Evolutionary conservation across 768 basidiomycete species (phyloP).

Genomic region (Tephrocybe sp.): DNA sequence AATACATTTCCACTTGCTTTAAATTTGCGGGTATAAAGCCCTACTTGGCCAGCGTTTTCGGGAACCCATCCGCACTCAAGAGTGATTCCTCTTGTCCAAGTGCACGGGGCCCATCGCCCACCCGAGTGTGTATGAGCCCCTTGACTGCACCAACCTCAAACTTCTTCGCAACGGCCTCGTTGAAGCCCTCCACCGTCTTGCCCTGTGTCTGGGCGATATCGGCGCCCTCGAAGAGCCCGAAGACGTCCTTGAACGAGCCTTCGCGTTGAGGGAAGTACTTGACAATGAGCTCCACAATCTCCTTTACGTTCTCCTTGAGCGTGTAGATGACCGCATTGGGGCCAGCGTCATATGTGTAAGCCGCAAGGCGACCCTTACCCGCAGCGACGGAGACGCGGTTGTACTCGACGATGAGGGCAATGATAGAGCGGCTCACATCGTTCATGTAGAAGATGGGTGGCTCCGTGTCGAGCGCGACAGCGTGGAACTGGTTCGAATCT

Average conservation of each 20-base stretch:
- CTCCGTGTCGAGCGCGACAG: constrained; percentile 93
- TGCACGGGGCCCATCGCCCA: constrained; percentile 88
- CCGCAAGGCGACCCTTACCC: constrained; percentile 69
- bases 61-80: constrained; percentile 68
- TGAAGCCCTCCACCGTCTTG: constrained; percentile 69
- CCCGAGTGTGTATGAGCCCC: constrained; percentile 86
- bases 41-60: constrained; percentile 45
- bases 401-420: constrained; percentile 87
- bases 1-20: neutral
- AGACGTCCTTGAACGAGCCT: constrained; percentile 70
- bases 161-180: constrained; percentile 70
- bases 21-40: constrained; percentile 1
- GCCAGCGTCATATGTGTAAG: constrained; percentile 99
- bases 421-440: constrained; percentile 93
- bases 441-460: constrained; percentile 99
- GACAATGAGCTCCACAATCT: constrained; percentile 74
- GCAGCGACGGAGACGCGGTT: constrained; percentile 73
- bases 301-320: constrained; percentile 69
- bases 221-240: constrained; percentile 52
- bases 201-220: constrained; percentile 42
- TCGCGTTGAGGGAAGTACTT: constrained; percentile 87
- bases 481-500: constrained; percentile 99
- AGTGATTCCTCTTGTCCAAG: constrained; percentile 63
- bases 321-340: constrained; percentile 99
- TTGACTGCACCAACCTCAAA: constrained; percentile 81